Evolutionary conservation across 2,329 filamentous ascomycete species (phyloP), one percentile per base, ranked within the genome.

Genomic region (Pseudogymnoascus sp.): DNA sequence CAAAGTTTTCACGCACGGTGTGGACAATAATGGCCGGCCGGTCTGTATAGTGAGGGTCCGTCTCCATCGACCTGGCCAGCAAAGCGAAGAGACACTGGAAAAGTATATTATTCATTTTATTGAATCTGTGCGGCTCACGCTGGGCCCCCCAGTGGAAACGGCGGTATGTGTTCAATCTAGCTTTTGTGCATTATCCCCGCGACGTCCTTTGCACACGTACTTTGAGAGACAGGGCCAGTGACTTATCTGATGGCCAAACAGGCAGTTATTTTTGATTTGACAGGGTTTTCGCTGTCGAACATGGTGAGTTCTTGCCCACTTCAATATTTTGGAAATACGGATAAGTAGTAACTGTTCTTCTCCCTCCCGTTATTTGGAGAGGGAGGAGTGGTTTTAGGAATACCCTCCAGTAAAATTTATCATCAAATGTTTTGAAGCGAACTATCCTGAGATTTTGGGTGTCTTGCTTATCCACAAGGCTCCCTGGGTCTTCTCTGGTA

Each of bases 371-470:
- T 33, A 4, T 35, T 35, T 38, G 2, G 38, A 7, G 38, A 41
- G 18, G 14, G 30, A 62, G 80, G 80, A 22, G 38, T 12, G 8
- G 38, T 8, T 41, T 22, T 9, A 41, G 38, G 88, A 91, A 72
- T 90, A 90, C 70, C 80, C 84, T 0, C 86, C 87, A 0, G 85
- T 90, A 59, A 90, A 89, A 67, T 90, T 90, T 75, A 87, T 91
- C 77, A 88, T 90, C 73, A 88, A 89, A 67, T 87, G 86, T 69
- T 89, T 91, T 67, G 88, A 91, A 74, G 87, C 88, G 57, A 88
- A 90, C 69, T 91, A 90, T 68, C 88, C 88, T 1, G 88, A 91
- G 71, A 88, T 84, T 0, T 77, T 91, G 2, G 87, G 86, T 37
- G 76, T 81, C 1, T 85, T 90, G 3, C 81, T 90, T 41, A 85